Evolutionary conservation across 495 filamentous ascomycete species (phyloP), one percentile per base, ranked within the genome.

Genomic region (Penicillium angulare): DNA sequence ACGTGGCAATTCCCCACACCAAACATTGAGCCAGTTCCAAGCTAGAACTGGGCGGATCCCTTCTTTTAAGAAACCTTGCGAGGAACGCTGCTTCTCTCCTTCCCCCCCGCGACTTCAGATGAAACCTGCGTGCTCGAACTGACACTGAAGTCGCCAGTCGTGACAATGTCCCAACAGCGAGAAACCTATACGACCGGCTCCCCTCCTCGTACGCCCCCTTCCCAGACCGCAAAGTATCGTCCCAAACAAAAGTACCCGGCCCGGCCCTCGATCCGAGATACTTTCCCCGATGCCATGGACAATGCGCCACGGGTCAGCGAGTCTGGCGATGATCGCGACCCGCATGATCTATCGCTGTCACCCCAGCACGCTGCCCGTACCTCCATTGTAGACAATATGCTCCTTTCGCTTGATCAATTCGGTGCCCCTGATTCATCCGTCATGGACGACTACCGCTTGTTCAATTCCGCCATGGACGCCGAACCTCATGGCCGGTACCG

Each of bases 341-440:
- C 91, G 21, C 91, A 96, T 73, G 91, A 96, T 67, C 75, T 96
- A 42, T 90, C 89, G 26, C 73, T 95, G 43, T 83, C 86, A 7
- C 76, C 86, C 41, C 77, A 85, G 48, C 85, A 90, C 63, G 83
- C 86, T 53, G 85, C 85, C 22, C 83, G 91, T 42, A 88, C 90
- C 56, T 96, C 91, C 18, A 83, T 97, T 39, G 87, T 97, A 35
- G 88, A 92, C 66, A 92, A 95, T 60, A 90, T 97, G 83, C 80
- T 97, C 10, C 79, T 91, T 24, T 95, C 92, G 15, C 81, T 97
- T 50, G 90, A 95, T 67, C 86, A 89, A 71, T 81, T 90, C 62
- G 80, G 79, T 16, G 72, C 80, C 49, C 77, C 80, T 5, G 79
- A 59, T 8, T 60, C 69, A 4, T 71, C 69, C 0, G 47, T 70